Evolutionary conservation across 768 basidiomycete species (phyloP), one percentile per base, ranked within the genome.

Genomic region (Pisolithus orientalis): DNA sequence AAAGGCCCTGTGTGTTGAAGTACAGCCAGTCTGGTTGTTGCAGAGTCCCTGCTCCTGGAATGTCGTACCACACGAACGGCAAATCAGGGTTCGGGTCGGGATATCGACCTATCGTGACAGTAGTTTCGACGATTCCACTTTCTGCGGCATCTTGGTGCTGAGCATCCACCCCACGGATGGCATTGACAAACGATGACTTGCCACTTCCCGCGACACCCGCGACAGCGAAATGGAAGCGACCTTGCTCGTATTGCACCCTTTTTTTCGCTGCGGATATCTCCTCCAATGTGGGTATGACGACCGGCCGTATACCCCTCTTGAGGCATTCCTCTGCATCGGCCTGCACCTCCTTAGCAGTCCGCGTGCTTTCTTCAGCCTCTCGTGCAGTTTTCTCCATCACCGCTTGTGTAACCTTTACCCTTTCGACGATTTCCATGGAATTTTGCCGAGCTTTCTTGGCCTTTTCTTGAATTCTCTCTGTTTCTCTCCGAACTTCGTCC

Each of bases 101-200:
- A 49, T 61, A 64, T 28, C 65, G 53, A 17, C 49, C 44, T 21
- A 62, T 45, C 25, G 42, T 21, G 27, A 45, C n/a, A 13, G 65
- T 66, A n/a, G 62, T 65, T 43, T 66, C 64, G 7, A 49, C 47
- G 27, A 63, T 52, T 13, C 64, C 62, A 24, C 57, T 58, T 2
- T 50, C 40, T 29, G 64, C 65, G 16, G 64, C 61, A 17, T 53
- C 53, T 25, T 27, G 39, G 31, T 56, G 40, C 1, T 47, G 39
- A 46, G 60, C 59, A 16, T 39, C 29, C 28, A 65, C 39, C 9
- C 65, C 65, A 24, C 66, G 59, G 34, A 64, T 57, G 37, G 62
- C 57, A 51, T 67, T 66, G 46, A 67, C 53, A 49, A 67, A 50
- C 17, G 65, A 66, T 11, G 65, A 66, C 47, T 67, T 67, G 16